phyloP scores from a whole-genome alignment of 805 yeast genomes.

The Cyberlindnera suaveolens region DNA sequence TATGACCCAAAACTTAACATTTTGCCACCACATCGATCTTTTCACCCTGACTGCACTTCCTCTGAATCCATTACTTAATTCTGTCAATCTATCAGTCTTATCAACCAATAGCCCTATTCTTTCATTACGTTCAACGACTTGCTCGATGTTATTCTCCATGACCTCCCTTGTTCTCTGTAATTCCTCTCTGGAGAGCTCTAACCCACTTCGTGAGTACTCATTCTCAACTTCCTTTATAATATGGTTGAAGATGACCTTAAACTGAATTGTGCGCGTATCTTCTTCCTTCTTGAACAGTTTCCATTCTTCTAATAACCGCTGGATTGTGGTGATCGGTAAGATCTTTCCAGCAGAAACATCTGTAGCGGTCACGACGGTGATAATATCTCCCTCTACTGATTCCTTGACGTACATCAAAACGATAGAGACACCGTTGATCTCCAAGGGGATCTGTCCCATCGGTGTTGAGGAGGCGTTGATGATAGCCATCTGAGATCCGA shows the following conservation, averaged over 20 bases:
- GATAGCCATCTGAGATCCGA: slow-evolving; percentile 47
- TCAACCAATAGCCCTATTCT: slow-evolving; percentile 49
- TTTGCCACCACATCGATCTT: slow-evolving; percentile 51
- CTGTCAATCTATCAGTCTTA: slow-evolving; percentile 53
- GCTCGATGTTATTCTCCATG: slow-evolving; percentile 57
- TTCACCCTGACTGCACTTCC: slow-evolving; percentile 44
- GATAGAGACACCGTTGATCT: not conserved
- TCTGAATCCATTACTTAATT: slow-evolving; percentile 48
- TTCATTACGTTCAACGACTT: slow-evolving; percentile 53
- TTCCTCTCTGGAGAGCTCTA: slow-evolving; percentile 40
- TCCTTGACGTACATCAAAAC: slow-evolving; percentile 2
- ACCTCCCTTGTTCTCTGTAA: slow-evolving; percentile 49
- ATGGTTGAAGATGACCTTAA: slow-evolving; percentile 50
- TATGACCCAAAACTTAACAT: slow-evolving; percentile 43
- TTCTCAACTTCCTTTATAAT: slow-evolving; percentile 49
- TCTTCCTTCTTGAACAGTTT: slow-evolving; percentile 28
- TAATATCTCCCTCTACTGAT: slow-evolving; percentile 14
- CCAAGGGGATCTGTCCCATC: slow-evolving; percentile 21
- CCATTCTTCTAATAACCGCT: slow-evolving; percentile 39
- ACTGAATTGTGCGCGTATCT: slow-evolving; percentile 30
- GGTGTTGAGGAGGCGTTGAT: slow-evolving; percentile 41
- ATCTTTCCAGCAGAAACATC: slow-evolving; percentile 13
- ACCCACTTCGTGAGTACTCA: slow-evolving; percentile 27
- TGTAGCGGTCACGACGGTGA: slow-evolving; percentile 18
- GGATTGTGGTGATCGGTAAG: slow-evolving; percentile 16